Evolutionary conservation across 2,329 filamentous ascomycete genomes (phyloP).

Genomic region (Epichloe gansuensis): DNA sequence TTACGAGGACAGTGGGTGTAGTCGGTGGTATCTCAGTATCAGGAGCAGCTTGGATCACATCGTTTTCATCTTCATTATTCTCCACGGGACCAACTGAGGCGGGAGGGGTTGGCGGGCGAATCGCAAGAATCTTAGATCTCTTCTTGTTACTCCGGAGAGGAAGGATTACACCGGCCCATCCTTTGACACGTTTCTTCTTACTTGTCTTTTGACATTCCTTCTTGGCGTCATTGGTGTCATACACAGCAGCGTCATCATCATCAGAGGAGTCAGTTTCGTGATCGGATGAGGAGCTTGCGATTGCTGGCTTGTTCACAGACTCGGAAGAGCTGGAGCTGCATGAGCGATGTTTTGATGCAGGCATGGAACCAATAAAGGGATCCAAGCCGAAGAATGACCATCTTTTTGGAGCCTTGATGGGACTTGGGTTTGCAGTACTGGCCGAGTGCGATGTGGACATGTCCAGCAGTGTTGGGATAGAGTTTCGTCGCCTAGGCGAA

Average conservation of each 20-base stretch:
- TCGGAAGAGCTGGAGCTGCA: slow-evolving; percentile 35
- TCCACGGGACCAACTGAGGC: slow-evolving; percentile 17
- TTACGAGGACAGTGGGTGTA: slow-evolving; percentile 28
- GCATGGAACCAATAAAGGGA: slow-evolving; percentile 31
- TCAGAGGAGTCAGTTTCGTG: slow-evolving; percentile 19
- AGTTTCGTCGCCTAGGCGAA: slow-evolving; percentile 42
- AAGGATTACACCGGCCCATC: slow-evolving; percentile 56
- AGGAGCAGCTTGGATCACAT: slow-evolving; percentile 11
- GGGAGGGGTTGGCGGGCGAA: slow-evolving; percentile 36
- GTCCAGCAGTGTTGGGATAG: slow-evolving; percentile 41
- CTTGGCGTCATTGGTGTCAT: slow-evolving; percentile 13
- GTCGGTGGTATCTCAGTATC: slow-evolving; percentile 13
- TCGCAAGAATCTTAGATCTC: slow-evolving; percentile 24
- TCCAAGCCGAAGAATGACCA: slow-evolving; percentile 54
- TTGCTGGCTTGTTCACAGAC: slow-evolving; percentile 17
- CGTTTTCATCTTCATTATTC: slow-evolving; percentile 18
- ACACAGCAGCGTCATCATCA: slow-evolving; percentile 11
- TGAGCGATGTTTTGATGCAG: slow-evolving; percentile 33
- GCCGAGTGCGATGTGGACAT: slow-evolving; percentile 23
- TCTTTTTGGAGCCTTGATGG: slow-evolving; percentile 39
- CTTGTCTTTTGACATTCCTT: slow-evolving; percentile 23
- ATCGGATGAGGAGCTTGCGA: slow-evolving; percentile 22
- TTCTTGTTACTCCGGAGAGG: slow-evolving; percentile 40
- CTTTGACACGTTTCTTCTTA: slow-evolving; percentile 58
- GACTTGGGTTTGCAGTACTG: slow-evolving; percentile 29